Base-by-base conservation (phyloP, 1,139 yeast species). In the Hemisphaericaspora lyxosophila region DNA sequence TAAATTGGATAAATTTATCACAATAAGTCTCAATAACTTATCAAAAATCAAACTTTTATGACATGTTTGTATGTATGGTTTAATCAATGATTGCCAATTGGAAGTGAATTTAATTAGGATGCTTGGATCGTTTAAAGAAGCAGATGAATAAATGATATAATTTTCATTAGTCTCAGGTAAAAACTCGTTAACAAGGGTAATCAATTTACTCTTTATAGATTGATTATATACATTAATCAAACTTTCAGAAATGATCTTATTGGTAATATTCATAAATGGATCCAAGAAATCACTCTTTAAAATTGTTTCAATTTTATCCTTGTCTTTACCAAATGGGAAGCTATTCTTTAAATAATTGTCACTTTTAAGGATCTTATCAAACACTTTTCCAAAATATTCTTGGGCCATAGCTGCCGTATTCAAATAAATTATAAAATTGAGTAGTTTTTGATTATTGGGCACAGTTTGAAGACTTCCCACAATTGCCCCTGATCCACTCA, bases 81-180 rank as follows among this genome's bases (percentile, higher is more conserved):
- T 60, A 42, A 86, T 72, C 34, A 86, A 53, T 1, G 68, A 54
- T 34, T 73, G 75, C 96, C 96, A 89, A 19, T 76, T 76, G 13
- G 60, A 62, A 16, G 78, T 66, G 50, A 88, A 85, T 31, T 63
- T 68, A 23, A 71, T 59, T 7, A 66, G 53, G 7, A 53, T 44
- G 4, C 60, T 30, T 7, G 60, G 59, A 38, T 69, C 75, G 44
- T 63, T 60, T 31, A 66, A 50, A 11, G 44, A 42, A 31, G 50
- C 47, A 12, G 65, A 45, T 1, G 72, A 61, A 41, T 63, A 57
- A 9, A 69, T 50, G 7, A 67, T 44, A 44, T 64, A 70, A 39
- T 59, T 58, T 12, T 69, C 85, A 37, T 69, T 73, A 0, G 71
- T 59, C 26, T 78, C 82, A 18, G 72, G 73, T 44, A 85, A 73